Evolutionary conservation across 495 filamentous ascomycete genomes (phyloP).

Genomic region (Podospora sp.): DNA sequence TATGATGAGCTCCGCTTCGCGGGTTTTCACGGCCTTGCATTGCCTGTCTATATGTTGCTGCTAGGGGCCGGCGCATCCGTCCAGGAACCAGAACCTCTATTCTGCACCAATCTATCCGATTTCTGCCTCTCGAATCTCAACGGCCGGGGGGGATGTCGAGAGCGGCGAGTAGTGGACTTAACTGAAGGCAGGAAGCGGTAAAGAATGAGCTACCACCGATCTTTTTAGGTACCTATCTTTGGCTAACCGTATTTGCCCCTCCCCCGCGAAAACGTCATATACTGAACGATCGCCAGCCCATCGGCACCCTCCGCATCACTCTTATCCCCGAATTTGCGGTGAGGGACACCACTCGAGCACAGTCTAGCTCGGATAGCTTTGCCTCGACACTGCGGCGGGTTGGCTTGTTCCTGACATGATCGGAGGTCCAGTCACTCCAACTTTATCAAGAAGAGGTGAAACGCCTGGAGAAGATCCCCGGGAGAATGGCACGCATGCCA

Average conservation of each 20-base stretch:
- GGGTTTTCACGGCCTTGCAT: neutral
- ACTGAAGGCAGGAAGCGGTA: too few relatives aligned
- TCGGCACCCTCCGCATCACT: neutral
- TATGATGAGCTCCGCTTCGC: slow-evolving; percentile 6
- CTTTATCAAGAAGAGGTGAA: slow-evolving; percentile 15
- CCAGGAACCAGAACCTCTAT: neutral
- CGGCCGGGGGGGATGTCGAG: too few relatives aligned
- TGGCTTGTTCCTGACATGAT: neutral
- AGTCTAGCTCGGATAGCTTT: neutral
- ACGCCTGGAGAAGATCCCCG: slow-evolving; percentile 15
- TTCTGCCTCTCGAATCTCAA: neutral
- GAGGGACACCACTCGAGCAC: neutral
- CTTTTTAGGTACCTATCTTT: too few relatives aligned
- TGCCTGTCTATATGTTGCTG: too few relatives aligned
- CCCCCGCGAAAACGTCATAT: neutral
- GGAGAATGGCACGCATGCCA: slow-evolving; percentile 15
- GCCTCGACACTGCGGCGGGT: neutral
- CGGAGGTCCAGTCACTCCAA: neutral
- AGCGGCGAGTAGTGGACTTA: too few relatives aligned
- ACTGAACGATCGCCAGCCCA: neutral
- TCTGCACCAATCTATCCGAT: neutral
- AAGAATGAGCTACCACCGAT: too few relatives aligned
- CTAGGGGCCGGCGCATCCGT: neutral
- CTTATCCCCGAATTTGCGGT: neutral
- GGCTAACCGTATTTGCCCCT: too few relatives aligned